phyloP scores from a whole-genome alignment of 805 yeast species.

The Cephaloascus fragrans region DNA sequence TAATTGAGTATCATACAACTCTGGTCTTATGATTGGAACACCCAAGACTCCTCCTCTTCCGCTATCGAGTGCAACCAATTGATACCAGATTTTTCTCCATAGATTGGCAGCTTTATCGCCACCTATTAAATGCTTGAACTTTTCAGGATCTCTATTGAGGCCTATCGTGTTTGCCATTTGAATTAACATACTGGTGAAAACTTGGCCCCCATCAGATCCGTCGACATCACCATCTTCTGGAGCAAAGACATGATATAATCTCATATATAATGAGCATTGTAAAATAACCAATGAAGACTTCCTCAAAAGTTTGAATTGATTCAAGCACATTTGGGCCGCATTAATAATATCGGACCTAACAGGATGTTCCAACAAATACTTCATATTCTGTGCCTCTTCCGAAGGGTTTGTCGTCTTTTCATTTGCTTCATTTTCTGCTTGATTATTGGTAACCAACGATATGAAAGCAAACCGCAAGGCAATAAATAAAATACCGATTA shows the following conservation, averaged over 20 bases:
- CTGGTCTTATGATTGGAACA: neutral
- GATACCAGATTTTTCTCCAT: conserved; percentile 53
- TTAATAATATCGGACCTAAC: conserved; percentile 34
- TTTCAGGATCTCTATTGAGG: conserved; percentile 37
- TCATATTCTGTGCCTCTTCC: conserved; percentile 14
- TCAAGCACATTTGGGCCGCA: conserved; percentile 45
- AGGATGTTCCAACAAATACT: conserved; percentile 34
- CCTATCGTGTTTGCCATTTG: conserved; percentile 38
- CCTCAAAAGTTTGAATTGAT: conserved; percentile 36
- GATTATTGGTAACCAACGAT: conserved; percentile 21
- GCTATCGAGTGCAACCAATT: conserved; percentile 13
- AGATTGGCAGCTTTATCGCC: conserved; percentile 15
- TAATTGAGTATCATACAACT: neutral
- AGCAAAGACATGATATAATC: conserved; percentile 42
- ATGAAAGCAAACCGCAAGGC: conserved; percentile 47
- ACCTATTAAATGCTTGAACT: conserved; percentile 21
- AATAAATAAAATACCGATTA: conserved; percentile 40
- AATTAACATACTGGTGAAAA: conserved; percentile 17
- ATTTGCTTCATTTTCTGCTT: conserved; percentile 6
- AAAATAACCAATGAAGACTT: conserved; percentile 39
- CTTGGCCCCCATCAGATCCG: conserved; percentile 26
- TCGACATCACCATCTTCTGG: conserved; percentile 42
- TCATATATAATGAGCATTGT: conserved; percentile 51
- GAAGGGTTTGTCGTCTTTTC: conserved; percentile 12
- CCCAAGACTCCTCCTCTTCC: neutral